Evolutionary conservation across 305 asterid species (phyloP).

Genomic region (Fraxinus platypoda): DNA sequence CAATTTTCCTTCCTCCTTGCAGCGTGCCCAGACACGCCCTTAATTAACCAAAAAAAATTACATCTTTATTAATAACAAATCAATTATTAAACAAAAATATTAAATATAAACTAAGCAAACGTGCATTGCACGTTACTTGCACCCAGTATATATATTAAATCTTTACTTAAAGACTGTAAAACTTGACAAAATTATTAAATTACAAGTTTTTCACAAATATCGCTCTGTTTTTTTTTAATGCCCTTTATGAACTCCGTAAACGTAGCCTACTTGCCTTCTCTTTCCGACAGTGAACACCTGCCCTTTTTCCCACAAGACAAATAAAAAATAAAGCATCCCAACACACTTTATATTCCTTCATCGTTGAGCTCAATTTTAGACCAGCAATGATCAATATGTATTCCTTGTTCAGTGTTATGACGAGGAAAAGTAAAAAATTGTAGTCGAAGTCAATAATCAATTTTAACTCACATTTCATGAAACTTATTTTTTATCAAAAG

Average conservation of each 20-base stretch:
- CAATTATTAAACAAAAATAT: no score
- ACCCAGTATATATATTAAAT: no score
- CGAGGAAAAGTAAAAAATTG: not conserved
- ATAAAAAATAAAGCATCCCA: not conserved
- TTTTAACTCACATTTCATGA: not conserved
- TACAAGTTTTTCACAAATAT: not conserved
- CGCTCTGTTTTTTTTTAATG: not conserved
- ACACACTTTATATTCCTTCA: not conserved
- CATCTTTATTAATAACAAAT: no score
- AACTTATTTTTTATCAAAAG: not conserved
- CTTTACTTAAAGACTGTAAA: not conserved
- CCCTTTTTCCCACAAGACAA: not conserved
- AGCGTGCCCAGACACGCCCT: no score
- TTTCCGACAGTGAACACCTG: not conserved
- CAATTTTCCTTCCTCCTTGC: no score
- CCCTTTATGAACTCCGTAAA: not conserved
- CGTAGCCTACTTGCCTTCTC: not conserved
- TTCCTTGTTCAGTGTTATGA: not conserved
- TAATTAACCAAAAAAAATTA: no score
- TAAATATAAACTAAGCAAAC: no score
- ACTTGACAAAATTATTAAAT: not conserved
- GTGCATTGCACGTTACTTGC: no score
- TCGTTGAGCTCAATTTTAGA: not conserved
- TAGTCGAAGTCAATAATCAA: no score
- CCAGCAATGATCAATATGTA: not conserved